Evolutionary conservation across 371 early-diverging fungal genomes (phyloP).

Genomic region (Mucor plumbeus): DNA sequence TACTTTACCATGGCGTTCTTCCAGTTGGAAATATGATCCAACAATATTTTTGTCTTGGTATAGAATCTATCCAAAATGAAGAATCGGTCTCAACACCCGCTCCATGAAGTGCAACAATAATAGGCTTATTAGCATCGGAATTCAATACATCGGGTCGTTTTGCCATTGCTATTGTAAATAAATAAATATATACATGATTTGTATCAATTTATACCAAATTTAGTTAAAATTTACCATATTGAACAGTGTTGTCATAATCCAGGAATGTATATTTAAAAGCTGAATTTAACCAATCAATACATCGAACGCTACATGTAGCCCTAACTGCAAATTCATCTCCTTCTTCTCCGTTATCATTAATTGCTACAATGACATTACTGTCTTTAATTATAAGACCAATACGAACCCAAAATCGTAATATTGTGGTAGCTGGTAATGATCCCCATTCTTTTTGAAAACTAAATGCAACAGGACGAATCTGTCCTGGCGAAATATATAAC

Average conservation of each 20-base stretch:
- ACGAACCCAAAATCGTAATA: constrained; percentile 21
- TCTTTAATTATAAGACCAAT: constrained; percentile 16
- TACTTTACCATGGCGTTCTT: constrained; percentile 67
- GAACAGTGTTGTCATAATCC: constrained; percentile 69
- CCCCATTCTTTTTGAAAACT: constrained; percentile 21
- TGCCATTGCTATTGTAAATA: constrained; percentile 23
- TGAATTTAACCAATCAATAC: constrained; percentile 20
- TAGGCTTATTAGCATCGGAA: constrained; percentile 41
- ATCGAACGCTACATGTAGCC: constrained; percentile 15
- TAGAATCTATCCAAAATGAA: constrained; percentile 62
- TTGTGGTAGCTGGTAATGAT: constrained; percentile 13
- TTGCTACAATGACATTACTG: neutral
- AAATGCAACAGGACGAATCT: constrained; percentile 25
- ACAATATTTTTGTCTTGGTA: constrained; percentile 48
- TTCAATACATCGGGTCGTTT: constrained; percentile 24
- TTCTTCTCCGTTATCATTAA: neutral
- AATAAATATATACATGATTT: no score
- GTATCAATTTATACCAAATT: neutral
- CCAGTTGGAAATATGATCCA: constrained; percentile 73
- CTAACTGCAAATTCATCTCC: constrained; percentile 15
- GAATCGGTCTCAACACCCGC: constrained; percentile 55
- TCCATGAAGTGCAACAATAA: constrained; percentile 74
- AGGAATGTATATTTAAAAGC: constrained; percentile 54
- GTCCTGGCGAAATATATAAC: constrained; percentile 15
- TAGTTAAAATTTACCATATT: constrained; percentile 52